These are phyloP conservation scores for Penicillium sp. DNA, from an alignment of 2,329 filamentous ascomycete genomes.

Conservation along the genomic window DNA sequence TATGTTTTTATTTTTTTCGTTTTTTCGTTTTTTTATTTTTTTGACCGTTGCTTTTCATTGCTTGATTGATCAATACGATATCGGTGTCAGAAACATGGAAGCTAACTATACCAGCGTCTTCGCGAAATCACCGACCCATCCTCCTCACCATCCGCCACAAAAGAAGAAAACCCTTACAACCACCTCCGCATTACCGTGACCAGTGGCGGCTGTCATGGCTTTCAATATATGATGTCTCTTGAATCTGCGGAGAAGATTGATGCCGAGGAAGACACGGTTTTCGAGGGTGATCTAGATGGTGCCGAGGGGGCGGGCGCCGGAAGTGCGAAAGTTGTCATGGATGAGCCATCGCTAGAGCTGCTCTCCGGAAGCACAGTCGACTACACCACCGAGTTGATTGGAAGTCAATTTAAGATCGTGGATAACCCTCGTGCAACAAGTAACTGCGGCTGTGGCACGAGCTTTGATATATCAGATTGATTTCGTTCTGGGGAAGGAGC, in stretches of 20 bases:
- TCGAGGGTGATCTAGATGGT: slow-evolving; percentile 56
- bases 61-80: no score
- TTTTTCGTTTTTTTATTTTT: slow-evolving; percentile 13
- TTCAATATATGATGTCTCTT: slow-evolving; percentile 93
- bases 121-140: slow-evolving; percentile 62
- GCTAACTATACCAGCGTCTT: slow-evolving; percentile 53
- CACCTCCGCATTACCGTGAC: slow-evolving; percentile 90
- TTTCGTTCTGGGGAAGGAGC: not conserved
- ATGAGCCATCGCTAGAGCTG: slow-evolving; percentile 78
- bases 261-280: slow-evolving; percentile 79
- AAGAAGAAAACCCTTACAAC: slow-evolving; percentile 63
- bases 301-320: slow-evolving; percentile 37
- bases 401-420: slow-evolving; percentile 91
- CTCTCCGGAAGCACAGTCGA: slow-evolving; percentile 92
- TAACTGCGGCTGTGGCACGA: slow-evolving; percentile 94
- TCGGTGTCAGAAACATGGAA: no score
- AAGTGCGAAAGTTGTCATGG: slow-evolving; percentile 77
- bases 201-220: slow-evolving; percentile 92
- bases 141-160: slow-evolving; percentile 33
- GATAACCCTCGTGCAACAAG: slow-evolving; percentile 89
- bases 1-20: slow-evolving; percentile 32
- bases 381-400: slow-evolving; percentile 92
- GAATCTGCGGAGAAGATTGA: slow-evolving; percentile 55
- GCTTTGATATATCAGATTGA: slow-evolving; percentile 81
- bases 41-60: slow-evolving; percentile 2